Conservation (phyloP, 2,329 filamentous ascomycete species). For the Diaporthe citrichinensis region DNA sequence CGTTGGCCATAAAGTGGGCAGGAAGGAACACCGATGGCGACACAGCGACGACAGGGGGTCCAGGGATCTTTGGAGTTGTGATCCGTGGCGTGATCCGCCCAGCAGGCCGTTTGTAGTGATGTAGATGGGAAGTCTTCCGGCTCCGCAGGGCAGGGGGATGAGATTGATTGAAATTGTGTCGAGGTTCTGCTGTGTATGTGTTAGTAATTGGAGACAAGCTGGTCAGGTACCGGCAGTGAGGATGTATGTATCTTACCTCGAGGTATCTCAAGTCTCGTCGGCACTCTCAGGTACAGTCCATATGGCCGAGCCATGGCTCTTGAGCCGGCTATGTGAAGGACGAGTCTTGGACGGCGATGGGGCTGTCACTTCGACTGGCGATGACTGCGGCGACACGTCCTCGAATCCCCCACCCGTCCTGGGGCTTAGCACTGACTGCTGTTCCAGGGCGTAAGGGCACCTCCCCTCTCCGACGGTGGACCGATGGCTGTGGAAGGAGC, state of each 20-base stretch:
- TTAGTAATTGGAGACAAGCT: not conserved
- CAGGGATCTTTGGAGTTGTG: not conserved
- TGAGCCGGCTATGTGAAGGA: slow-evolving; percentile 11
- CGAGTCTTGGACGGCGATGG: slow-evolving; percentile 1
- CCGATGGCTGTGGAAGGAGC: slow-evolving; percentile 72
- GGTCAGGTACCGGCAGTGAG: not conserved
- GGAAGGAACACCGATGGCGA: not conserved
- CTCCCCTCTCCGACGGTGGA: slow-evolving; percentile 65
- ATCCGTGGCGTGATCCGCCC: not conserved
- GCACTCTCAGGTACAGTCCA: slow-evolving; percentile 40
- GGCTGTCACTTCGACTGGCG: not conserved
- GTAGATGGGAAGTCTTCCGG: not conserved
- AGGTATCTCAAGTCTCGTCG: slow-evolving; percentile 37
- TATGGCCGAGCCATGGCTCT: slow-evolving; percentile 20
- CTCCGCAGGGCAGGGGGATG: not conserved
- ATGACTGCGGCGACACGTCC: slow-evolving; percentile 8
- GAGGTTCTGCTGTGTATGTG: not conserved
- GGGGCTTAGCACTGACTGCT: slow-evolving; percentile 3
- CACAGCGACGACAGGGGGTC: not conserved
- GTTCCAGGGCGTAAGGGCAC: slow-evolving; percentile 57
- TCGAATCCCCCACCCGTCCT: not conserved
- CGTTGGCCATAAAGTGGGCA: not conserved
- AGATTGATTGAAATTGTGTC: not conserved
- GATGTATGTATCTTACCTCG: not conserved
- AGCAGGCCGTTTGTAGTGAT: not conserved